A percentile compares a stretch with the other conserved stretches of the same genome.
phyloP scores from a whole-genome alignment of 2,329 filamentous ascomycete genomes.

The Colletotrichum somersetense region DNA sequence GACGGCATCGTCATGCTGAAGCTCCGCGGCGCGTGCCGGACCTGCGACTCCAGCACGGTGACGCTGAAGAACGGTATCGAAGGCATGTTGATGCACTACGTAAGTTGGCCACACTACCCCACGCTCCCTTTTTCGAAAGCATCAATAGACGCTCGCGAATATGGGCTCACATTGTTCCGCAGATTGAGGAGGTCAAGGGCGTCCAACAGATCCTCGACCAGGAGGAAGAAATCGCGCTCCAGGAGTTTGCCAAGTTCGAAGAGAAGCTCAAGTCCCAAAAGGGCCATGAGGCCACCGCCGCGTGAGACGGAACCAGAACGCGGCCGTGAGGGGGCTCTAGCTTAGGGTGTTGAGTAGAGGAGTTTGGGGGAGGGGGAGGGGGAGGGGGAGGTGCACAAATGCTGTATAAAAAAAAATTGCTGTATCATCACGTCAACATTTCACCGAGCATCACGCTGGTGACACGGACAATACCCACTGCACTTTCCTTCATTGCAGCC shows the following conservation, averaged over 20 bases:
- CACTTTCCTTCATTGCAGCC: slow-evolving; percentile 18
- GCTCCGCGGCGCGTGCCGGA: slow-evolving; percentile 91
- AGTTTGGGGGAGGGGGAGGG: slow-evolving; percentile 2
- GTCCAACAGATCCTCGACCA: slow-evolving; percentile 92
- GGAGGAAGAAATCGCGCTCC: slow-evolving; percentile 88
- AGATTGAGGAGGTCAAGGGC: slow-evolving; percentile 96
- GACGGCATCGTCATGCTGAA: slow-evolving; percentile 84
- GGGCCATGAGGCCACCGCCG: slow-evolving; percentile 46
- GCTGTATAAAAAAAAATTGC: slow-evolving; percentile 22
- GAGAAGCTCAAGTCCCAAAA: slow-evolving; percentile 77
- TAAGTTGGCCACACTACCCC: slow-evolving; percentile 60
- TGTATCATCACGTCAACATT: slow-evolving; percentile 26
- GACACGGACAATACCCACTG: slow-evolving; percentile 34
- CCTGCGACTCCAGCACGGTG: slow-evolving; percentile 96
- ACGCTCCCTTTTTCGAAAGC: background rate
- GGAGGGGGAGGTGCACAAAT: background rate
- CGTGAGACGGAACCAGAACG: background rate
- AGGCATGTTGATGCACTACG: slow-evolving; percentile 97
- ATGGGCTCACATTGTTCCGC: slow-evolving; percentile 48
- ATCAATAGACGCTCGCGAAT: background rate
- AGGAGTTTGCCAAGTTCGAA: slow-evolving; percentile 95
- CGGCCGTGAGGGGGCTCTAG: background rate
- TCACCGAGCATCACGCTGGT: slow-evolving; percentile 12
- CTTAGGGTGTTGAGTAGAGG: background rate
- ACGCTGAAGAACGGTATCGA: slow-evolving; percentile 98